These are phyloP conservation scores for Microstegium vimineum DNA, from an alignment of 176 grass and related monocot genomes.

Conservation along the genomic window DNA sequence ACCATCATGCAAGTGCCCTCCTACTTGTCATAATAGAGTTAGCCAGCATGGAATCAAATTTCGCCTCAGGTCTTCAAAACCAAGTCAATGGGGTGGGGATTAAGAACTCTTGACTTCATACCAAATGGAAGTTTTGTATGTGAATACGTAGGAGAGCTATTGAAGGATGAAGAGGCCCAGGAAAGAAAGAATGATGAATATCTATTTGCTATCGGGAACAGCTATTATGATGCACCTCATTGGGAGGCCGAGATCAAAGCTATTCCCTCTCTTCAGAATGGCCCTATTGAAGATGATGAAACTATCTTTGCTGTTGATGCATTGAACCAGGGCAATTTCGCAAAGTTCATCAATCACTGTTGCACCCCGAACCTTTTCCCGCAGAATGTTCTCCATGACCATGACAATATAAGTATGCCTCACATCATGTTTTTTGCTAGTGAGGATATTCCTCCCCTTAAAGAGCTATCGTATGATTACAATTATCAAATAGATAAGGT, in stretches of 20 bases:
- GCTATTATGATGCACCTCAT: conserved; percentile 42
- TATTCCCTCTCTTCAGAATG: conserved; percentile 38
- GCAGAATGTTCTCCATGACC: conserved; percentile 59
- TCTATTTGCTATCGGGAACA: conserved; percentile 52
- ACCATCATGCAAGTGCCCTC: conserved; percentile 46
- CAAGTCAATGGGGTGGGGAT: conserved; percentile 46
- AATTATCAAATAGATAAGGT: conserved; percentile 48
- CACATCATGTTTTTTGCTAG: conserved; percentile 55
- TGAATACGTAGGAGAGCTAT: conserved; percentile 57
- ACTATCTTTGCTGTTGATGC: conserved; percentile 35
- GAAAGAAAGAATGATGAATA: conserved; percentile 50
- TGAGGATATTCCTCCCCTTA: conserved; percentile 47
- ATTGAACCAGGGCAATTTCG: conserved; percentile 40
- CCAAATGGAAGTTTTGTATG: conserved; percentile 57
- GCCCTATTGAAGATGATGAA: not conserved
- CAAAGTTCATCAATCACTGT: conserved; percentile 57
- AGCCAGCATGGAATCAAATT: conserved; percentile 49
- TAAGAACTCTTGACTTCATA: conserved; percentile 53
- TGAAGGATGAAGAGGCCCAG: conserved; percentile 42
- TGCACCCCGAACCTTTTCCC: conserved; percentile 54
- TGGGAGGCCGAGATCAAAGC: conserved; percentile 31
- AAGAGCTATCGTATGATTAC: conserved; percentile 59
- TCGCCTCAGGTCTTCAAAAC: conserved; percentile 58
- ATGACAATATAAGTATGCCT: conserved; percentile 50
- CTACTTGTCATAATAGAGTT: conserved; percentile 46